Conservation (phyloP, 1,139 yeast genomes). For the Yamadazyma sp. region DNA sequence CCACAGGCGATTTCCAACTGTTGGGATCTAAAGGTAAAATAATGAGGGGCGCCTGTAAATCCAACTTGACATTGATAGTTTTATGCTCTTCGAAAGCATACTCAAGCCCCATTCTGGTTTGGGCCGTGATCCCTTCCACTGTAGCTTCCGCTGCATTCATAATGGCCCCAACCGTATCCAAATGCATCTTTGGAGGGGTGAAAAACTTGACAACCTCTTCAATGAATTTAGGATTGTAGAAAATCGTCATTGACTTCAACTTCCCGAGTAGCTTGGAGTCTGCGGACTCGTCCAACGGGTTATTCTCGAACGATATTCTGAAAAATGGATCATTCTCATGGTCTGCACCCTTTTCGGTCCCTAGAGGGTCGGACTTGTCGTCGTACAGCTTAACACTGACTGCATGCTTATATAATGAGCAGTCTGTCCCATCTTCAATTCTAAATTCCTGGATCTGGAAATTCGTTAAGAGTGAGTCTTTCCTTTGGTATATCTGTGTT, state of each 20-base stretch:
- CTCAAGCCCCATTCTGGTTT: conserved; percentile 89
- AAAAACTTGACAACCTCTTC: conserved; percentile 76
- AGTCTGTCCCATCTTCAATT: conserved; percentile 82
- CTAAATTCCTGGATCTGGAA: conserved; percentile 78
- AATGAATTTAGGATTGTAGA: conserved; percentile 79
- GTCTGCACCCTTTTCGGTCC: conserved; percentile 28
- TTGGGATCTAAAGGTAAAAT: conserved; percentile 85
- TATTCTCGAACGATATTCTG: conserved; percentile 76
- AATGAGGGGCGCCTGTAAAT: conserved; percentile 89
- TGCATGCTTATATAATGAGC: conserved; percentile 75
- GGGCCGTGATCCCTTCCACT: conserved; percentile 84
- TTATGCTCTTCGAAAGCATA: conserved; percentile 94
- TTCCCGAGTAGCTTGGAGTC: conserved; percentile 76
- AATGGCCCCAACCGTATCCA: conserved; percentile 87
- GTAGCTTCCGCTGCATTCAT: conserved; percentile 96
- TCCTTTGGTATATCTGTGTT: conserved; percentile 71
- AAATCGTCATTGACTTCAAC: conserved; percentile 83
- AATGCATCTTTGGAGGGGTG: conserved; percentile 81
- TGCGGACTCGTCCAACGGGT: conserved; percentile 82
- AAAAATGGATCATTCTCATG: conserved; percentile 63
- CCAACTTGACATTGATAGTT: conserved; percentile 80
- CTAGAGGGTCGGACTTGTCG: conserved; percentile 2
- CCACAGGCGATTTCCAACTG: conserved; percentile 83
- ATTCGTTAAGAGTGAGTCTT: conserved; percentile 71
- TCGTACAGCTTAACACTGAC: conserved; percentile 73